Base-by-base conservation (phyloP, 495 filamentous ascomycete species). In the Penicillium desertorum region DNA sequence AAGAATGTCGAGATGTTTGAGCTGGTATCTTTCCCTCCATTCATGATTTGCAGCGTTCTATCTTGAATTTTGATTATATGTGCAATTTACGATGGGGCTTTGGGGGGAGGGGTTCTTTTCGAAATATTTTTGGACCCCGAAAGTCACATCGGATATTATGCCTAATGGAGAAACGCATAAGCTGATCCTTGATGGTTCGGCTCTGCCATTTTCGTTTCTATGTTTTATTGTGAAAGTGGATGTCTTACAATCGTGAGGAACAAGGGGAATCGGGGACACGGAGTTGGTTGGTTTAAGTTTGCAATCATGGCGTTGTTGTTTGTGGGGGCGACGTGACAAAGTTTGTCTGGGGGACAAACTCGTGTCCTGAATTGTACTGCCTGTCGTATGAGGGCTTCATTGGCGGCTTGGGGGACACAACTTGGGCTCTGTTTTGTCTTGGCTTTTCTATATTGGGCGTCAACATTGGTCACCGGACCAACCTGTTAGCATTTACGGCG, bases 1-100 rank as follows among this genome's bases (percentile, higher is more conserved):
- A 51, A 7, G 62, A 62, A 19, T 10, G 22, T 19, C 49, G 32
- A 34, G 48, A 41, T 9, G 12, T 10, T 39, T 51, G 20, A 51
- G 5, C 23, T 46, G 45, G 45, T 29, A 46, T 46, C 19, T 46
- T 16, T 2, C 44, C n/a, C 22, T 27, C 44, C 14, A n/a, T 46
- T 46, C 44, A 1, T 47, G n/a, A 30, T 29, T 7, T 10, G 7
- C n/a, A 3, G 45, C 17, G 29, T 8, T 30, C n/a, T 19, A 17
- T 47, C 11, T 47, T 47, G 45, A 19, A 20, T 30, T 47, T 19
- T n/a, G 16, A 30, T 27, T 47, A n/a, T 29, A 46, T 29, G 20
- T 46, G 22, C 44, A 46, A 27, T 46, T 23, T 27, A 29, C 44
- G 44, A 4, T 45, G 23, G 5, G 19, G 4, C 12, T 16, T 45